Base-by-base conservation (phyloP, 441 rosid genomes). In the Kokia cookei region DNA sequence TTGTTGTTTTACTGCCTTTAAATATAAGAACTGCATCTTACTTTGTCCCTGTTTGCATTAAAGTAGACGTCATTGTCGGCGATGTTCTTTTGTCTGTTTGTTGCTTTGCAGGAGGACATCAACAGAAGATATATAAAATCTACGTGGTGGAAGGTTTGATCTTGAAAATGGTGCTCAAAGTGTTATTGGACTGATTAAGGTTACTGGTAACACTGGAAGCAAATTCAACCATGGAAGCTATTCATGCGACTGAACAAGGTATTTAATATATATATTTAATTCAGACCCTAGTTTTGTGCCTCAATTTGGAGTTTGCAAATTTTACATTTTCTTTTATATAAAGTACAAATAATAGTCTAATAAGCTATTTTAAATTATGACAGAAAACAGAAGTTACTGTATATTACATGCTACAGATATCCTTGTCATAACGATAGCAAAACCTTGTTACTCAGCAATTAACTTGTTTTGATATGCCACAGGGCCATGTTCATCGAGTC, bases 231-330 rank as follows among this genome's bases (percentile, higher is more conserved):
- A 82, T 92, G 65, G 98, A 93, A 84, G 98, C 98, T 7, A 89
- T 90, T 64, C 97, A 89, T 71, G 98, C 97, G 13, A 86, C 96
- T 24, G 97, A 92, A 66, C 96, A 93, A 81, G 96, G 98, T 43
- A 90, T 92, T 69, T 13, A 10, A n/a, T 4, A 29, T 3, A 35
- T 5, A 6, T 37, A 37, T 37, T 37, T 37, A 37, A 37, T 43
- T 17, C 8, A 63, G 62, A 11, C 50, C 55, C 50, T 64, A 73
- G 55, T 53, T 51, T 24, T 14, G 42, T 53, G 26, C 13, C 65
- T 3, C 6, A 19, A 40, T 61, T 74, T 66, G 40, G 4, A 45
- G 60, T 10, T 42, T 64, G 9, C n/a, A 17, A 40, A 37, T 64
- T 42, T 64, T 1, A 40, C 15, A 42, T 40, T 17, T 35, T 17